phyloP scores from a whole-genome alignment of 352 stramenopile species.

The Pythium aristosporum region DNA sequence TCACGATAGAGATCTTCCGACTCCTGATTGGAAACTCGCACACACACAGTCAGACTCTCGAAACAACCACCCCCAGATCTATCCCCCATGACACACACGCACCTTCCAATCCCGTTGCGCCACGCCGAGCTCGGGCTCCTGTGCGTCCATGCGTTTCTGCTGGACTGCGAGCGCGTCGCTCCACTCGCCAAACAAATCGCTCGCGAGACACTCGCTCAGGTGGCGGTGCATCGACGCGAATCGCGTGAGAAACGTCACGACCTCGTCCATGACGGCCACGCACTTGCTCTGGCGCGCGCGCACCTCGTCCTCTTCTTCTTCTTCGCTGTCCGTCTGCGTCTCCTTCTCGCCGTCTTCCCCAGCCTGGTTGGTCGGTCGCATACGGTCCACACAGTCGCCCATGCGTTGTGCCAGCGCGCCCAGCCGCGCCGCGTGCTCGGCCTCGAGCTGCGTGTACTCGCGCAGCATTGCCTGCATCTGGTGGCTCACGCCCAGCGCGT shows the following conservation, averaged over 20 bases:
- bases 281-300: constrained; percentile 18
- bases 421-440: constrained; percentile 26
- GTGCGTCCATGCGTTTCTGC: constrained; percentile 21
- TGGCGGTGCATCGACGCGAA: constrained; percentile 32
- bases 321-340: not conserved
- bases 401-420: constrained; percentile 23
- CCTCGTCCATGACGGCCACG: constrained; percentile 32
- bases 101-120: constrained; percentile 17
- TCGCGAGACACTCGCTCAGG: constrained; percentile 27
- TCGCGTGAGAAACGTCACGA: constrained; percentile 37
- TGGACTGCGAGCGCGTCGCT: constrained; percentile 16
- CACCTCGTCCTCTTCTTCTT: constrained; percentile 16
- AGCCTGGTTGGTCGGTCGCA: constrained; percentile 9
- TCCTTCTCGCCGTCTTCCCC: not conserved
- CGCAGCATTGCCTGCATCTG: constrained; percentile 33
- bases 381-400: constrained; percentile 28
- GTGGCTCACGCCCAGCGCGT: constrained; percentile 22
- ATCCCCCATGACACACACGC: not conserved
- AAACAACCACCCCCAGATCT: not conserved
- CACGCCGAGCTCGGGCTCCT: constrained; percentile 12
- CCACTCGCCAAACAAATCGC: constrained; percentile 32
- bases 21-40: not conserved
- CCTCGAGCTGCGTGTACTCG: constrained; percentile 32
- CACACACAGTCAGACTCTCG: no score
- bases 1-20: constrained; percentile 14